Base-by-base conservation (phyloP, 2,329 filamentous ascomycete species). In the Podosphaera aphanis region DNA sequence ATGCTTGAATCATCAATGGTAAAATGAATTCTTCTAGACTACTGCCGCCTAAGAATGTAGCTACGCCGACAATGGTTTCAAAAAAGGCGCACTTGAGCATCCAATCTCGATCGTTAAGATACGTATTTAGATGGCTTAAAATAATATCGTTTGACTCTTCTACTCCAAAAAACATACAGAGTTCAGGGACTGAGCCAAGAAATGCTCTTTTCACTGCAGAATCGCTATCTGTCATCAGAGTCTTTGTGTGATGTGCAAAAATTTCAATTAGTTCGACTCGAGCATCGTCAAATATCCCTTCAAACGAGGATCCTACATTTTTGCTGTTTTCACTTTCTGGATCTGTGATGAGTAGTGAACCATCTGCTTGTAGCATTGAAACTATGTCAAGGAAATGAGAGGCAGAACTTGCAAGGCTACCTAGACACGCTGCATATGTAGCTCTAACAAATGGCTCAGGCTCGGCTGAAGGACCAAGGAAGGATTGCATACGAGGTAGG, bases 21-120 rank as follows among this genome's bases (percentile, higher is more conserved):
- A 98, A 64, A 51, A 95, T 93, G 55, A 94, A 98, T 53, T 93
- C 85, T 61, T 98, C 90, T 27, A 98, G 64, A 53, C 79, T 92
- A 29, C 78, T 82, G 49, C 82, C 85, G 23, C 90, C 90, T 29
- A 95, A 73, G 53, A 93, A 93, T 1, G 83, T 75, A 3, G 86
- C 83, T 51, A 98, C 86, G 2, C 86, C 88, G 15, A 95, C 83
- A 21, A 95, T 84, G 0, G 85, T 83, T 57, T 93, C 86, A 56
- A 98, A 94, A 59, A 95, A 95, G 2, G 88, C 85, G 55, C 85
- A 94, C 60, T 93, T 94, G 27, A 98, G 65, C 60, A 84, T 84
- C 90, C 90, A 98, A 59, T 98, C 86, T 37, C 80, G 76, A 55
- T 95, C 90, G 53, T 98, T 98, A 7, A 98, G 65, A 56, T 98